Evolutionary conservation across 768 basidiomycete genomes (phyloP).

Genomic region (Kwoniella bestiolae): DNA sequence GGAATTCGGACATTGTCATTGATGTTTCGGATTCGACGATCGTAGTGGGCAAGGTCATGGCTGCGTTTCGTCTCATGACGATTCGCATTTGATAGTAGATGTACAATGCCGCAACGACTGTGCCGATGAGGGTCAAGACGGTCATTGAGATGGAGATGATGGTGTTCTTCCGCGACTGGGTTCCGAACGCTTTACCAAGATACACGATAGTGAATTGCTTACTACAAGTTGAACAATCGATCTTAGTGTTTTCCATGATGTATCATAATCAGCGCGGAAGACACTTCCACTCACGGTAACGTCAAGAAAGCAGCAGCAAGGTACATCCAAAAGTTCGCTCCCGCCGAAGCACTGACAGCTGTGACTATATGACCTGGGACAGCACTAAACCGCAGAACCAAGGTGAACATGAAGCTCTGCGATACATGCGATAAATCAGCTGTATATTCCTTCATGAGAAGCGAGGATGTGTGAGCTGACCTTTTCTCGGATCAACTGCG

Average conservation of each 20-base stretch:
- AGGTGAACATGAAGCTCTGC: slow-evolving; percentile 54
- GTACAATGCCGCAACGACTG: slow-evolving; percentile 52
- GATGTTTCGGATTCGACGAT: neutral
- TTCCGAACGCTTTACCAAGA: slow-evolving; percentile 50
- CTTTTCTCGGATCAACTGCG: slow-evolving; percentile 53
- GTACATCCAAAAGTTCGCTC: slow-evolving; percentile 52
- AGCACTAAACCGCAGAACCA: slow-evolving; percentile 54
- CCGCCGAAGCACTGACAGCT: slow-evolving; percentile 52
- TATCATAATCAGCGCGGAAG: too few species aligned
- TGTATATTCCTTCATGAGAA: too few species aligned
- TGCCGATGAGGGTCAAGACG: slow-evolving; percentile 47
- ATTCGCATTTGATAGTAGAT: slow-evolving; percentile 56
- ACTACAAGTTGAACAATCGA: slow-evolving; percentile 18
- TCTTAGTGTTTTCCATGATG: too few species aligned
- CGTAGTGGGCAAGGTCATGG: slow-evolving; percentile 23
- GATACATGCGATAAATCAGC: slow-evolving; percentile 16
- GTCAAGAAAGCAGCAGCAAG: slow-evolving; percentile 52
- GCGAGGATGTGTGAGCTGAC: slow-evolving; percentile 15
- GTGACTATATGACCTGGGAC: slow-evolving; percentile 55
- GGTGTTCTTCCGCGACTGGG: slow-evolving; percentile 43
- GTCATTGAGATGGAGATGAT: slow-evolving; percentile 45
- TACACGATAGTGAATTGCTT: slow-evolving; percentile 55
- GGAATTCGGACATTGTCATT: slow-evolving; percentile 21
- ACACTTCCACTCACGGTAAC: slow-evolving; percentile 38
- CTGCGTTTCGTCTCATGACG: slow-evolving; percentile 38